These are phyloP conservation scores for Cyberlindnera saturnus DNA, from an alignment of 805 yeast species.

Conservation along the genomic window DNA sequence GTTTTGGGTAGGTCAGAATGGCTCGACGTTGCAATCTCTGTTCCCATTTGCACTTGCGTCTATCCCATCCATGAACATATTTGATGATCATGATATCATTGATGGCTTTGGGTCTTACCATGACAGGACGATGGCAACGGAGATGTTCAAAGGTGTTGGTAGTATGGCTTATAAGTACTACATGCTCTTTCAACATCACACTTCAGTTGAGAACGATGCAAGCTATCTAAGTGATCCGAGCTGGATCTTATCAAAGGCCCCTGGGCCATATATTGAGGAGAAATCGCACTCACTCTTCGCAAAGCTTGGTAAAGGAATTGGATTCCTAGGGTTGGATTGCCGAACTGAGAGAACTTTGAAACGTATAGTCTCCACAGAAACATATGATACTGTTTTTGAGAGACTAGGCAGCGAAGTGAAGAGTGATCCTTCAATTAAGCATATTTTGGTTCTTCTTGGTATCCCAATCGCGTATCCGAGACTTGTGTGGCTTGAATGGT, in stretches of 20 bases:
- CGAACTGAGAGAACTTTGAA: conserved; percentile 78
- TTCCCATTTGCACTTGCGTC: conserved; percentile 73
- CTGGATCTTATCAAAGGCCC: conserved; percentile 56
- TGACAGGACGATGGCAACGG: conserved; percentile 66
- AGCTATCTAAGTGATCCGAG: conserved; percentile 35
- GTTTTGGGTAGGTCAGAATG: conserved; percentile 64
- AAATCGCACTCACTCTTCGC: conserved; percentile 63
- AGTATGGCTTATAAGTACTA: conserved; percentile 77
- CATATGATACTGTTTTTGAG: conserved; percentile 57
- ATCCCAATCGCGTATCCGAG: conserved; percentile 95
- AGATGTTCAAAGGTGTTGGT: conserved; percentile 69
- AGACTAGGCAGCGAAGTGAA: conserved; percentile 53
- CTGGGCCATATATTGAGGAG: conserved; percentile 68
- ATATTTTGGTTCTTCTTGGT: conserved; percentile 77
- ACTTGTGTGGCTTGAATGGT: conserved; percentile 80
- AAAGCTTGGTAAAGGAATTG: conserved; percentile 68
- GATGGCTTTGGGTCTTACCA: conserved; percentile 93
- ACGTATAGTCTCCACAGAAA: conserved; percentile 44
- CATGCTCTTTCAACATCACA: conserved; percentile 87
- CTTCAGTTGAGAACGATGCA: conserved; percentile 39
- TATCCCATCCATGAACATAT: conserved; percentile 82
- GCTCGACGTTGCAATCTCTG: conserved; percentile 58
- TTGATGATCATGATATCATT: conserved; percentile 93
- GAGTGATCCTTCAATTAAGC: conserved; percentile 53
- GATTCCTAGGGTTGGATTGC: conserved; percentile 80